Evolutionary conservation across 2,329 filamentous ascomycete species (phyloP).

Genomic region (Biscogniauxia marginata): DNA sequence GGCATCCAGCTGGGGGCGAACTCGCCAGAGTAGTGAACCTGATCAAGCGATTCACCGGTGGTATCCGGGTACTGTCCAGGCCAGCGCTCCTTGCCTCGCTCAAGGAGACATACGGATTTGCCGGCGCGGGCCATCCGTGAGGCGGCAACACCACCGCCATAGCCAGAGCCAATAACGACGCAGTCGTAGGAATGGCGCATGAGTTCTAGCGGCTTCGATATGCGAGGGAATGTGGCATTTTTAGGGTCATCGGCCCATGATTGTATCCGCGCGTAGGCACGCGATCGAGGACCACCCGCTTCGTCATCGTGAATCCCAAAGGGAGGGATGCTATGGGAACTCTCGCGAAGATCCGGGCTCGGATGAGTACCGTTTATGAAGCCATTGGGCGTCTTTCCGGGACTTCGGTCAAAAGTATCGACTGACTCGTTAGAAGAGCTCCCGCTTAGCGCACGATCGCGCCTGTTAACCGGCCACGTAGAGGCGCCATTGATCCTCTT

Average conservation of each 20-base stretch:
- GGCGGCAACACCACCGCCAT: conserved; percentile 65
- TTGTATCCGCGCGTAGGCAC: conserved; percentile 29
- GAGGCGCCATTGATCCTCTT: conserved; percentile 17
- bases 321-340: conserved; percentile 28
- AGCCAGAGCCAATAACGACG: conserved; percentile 67
- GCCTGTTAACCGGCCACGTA: conserved; percentile 20
- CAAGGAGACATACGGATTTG: conserved; percentile 62
- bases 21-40: conserved; percentile 58
- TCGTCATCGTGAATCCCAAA: conserved; percentile 34
- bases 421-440: conserved; percentile 15
- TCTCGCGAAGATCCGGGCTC: neutral
- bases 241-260: conserved; percentile 32
- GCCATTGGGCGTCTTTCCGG: neutral
- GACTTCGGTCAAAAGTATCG: conserved; percentile 15
- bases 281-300: conserved; percentile 33
- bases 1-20: conserved; percentile 43
- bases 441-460: conserved; percentile 15
- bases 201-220: conserved; percentile 56
- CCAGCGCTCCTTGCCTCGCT: conserved; percentile 64
- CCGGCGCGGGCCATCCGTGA: conserved; percentile 61
- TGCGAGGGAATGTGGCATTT: conserved; percentile 44
- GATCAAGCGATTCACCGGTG: conserved; percentile 43
- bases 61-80: conserved; percentile 62
- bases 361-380: conserved; percentile 6
- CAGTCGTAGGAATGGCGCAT: conserved; percentile 61